Percentiles rank a stretch among this genome's conserved stretches.
Conservation (phyloP, 73 alveolate genomes). For the Paramecium biaurelia region DNA sequence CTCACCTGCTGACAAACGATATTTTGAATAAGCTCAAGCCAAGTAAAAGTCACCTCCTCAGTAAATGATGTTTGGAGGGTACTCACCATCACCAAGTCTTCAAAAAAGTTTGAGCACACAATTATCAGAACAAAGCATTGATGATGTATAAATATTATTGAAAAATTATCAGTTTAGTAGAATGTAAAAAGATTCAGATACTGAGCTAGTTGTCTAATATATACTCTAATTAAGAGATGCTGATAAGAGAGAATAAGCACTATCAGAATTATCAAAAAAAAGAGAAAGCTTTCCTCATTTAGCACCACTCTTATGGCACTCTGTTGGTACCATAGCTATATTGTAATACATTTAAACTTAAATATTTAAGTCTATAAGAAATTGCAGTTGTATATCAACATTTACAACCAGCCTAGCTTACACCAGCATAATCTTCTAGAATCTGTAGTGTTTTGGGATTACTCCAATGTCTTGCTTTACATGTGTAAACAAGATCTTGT, state of each 20-base stretch:
- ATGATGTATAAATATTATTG: background rate
- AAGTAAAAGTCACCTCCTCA: background rate
- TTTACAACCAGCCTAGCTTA: constrained; percentile 93
- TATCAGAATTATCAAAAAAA: constrained; percentile 87
- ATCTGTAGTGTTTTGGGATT: constrained; percentile 96
- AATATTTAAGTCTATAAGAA: constrained; percentile 80
- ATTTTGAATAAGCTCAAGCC: background rate
- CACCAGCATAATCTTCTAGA: constrained; percentile 85
- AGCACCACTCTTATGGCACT: constrained; percentile 96
- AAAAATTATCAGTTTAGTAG: background rate
- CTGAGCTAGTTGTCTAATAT: constrained; percentile 44
- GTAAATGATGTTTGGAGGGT: background rate
- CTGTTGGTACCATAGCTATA: constrained; percentile 97
- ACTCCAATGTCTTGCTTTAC: constrained; percentile 95
- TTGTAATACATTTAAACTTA: constrained; percentile 50
- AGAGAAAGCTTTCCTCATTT: constrained; percentile 91
- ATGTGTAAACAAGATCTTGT: constrained; percentile 86
- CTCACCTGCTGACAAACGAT: background rate
- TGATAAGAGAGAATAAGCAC: constrained; percentile 92
- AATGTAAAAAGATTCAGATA: constrained; percentile 17
- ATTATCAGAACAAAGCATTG: background rate
- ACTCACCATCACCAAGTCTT: background rate
- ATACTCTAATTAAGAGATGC: constrained; percentile 74
- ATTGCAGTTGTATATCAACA: constrained; percentile 94
- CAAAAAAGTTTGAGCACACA: background rate